Evolutionary conservation across 2,329 filamentous ascomycete genomes (phyloP).

Genomic region (Aspergillus thermomutatus): DNA sequence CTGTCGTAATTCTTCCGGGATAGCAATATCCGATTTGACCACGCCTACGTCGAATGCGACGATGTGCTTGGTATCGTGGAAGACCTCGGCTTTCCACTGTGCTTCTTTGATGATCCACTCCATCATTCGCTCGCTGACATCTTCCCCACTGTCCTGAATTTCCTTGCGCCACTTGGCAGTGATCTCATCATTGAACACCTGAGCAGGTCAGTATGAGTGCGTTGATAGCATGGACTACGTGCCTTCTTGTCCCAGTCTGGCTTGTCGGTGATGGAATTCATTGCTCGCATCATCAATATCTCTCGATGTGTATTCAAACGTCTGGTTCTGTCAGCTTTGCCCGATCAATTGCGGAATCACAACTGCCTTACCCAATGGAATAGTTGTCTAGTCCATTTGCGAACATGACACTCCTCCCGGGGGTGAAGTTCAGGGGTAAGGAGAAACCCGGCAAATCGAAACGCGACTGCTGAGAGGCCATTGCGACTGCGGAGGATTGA

Average conservation of each 20-base stretch:
- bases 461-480: background rate
- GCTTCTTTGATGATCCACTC: conserved; percentile 48
- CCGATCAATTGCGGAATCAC: background rate
- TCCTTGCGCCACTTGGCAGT: conserved; percentile 32
- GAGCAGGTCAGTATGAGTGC: background rate
- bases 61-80: conserved; percentile 39
- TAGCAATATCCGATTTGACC: conserved; percentile 52
- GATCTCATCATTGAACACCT: conserved; percentile 33
- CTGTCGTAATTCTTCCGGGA: conserved; percentile 39
- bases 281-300: conserved; percentile 37
- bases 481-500: background rate
- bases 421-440: background rate
- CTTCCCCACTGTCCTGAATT: conserved; percentile 14
- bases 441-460: background rate
- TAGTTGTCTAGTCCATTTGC: background rate
- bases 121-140: conserved; percentile 34
- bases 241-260: conserved; percentile 42
- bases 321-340: background rate
- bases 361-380: background rate
- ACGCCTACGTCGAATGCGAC: conserved; percentile 46
- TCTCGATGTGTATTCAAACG: background rate
- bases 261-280: conserved; percentile 45
- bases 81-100: conserved; percentile 45
- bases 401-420: background rate
- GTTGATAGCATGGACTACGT: background rate